phyloP scores from a whole-genome alignment of 108 stramenopile genomes.

The Epithemia pelagica region DNA sequence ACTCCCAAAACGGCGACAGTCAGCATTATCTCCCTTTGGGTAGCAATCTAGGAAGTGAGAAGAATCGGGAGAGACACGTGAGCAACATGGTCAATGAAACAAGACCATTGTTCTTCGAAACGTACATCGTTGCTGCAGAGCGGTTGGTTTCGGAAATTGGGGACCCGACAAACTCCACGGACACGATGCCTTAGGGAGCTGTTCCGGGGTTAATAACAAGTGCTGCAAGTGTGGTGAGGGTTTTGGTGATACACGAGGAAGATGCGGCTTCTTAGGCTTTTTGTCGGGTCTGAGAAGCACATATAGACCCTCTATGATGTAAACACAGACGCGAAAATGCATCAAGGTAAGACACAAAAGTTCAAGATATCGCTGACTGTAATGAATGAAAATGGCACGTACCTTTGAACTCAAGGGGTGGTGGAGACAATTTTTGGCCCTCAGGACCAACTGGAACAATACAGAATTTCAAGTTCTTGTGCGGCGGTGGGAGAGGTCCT shows the following conservation, averaged over 20 bases:
- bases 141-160: background rate
- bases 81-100: no score
- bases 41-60: slow-evolving; percentile 62
- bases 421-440: slow-evolving; percentile 63
- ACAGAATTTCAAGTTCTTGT: slow-evolving; percentile 37
- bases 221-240: background rate
- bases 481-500: slow-evolving; percentile 29
- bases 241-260: slow-evolving; percentile 18
- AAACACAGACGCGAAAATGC: background rate
- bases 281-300: slow-evolving; percentile 51
- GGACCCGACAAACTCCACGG: background rate
- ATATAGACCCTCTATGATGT: slow-evolving; percentile 60
- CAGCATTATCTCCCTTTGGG: slow-evolving; percentile 51
- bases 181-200: background rate
- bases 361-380: no score
- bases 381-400: no score
- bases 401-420: slow-evolving; percentile 46
- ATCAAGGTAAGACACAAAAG: background rate
- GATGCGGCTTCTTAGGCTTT: slow-evolving; percentile 38
- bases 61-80: no score
- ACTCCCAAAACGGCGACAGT: slow-evolving; percentile 52
- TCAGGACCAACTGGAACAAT: slow-evolving; percentile 49
- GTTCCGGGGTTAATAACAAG: background rate
- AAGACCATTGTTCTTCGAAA: no score
- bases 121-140: background rate